phyloP scores from a whole-genome alignment of 495 filamentous ascomycete genomes.

The Darksidea phi region DNA sequence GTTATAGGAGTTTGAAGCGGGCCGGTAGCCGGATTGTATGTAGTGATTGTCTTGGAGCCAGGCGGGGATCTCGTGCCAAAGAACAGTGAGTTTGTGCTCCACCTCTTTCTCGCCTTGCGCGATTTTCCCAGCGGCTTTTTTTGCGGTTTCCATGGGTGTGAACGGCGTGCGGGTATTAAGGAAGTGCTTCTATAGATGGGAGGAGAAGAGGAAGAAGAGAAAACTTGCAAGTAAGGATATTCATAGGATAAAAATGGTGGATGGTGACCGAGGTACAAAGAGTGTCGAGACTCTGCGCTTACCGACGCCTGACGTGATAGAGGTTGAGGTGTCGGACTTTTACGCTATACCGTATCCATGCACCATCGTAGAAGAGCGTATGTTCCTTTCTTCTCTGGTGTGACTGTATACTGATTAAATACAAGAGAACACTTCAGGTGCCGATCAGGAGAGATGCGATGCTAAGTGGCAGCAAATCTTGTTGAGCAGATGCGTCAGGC shows the following conservation, averaged over 20 bases:
- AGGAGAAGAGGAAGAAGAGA: not conserved
- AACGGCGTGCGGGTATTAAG: too few species aligned
- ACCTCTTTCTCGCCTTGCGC: slow-evolving; percentile 30
- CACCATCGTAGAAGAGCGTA: too few species aligned
- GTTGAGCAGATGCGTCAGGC: not conserved
- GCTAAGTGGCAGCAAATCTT: too few species aligned
- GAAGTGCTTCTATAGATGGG: not conserved
- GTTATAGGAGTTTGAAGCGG: slow-evolving; percentile 62
- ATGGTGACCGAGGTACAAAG: too few species aligned
- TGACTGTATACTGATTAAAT: too few species aligned
- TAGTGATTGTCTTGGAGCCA: slow-evolving; percentile 80
- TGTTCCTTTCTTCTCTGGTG: too few species aligned
- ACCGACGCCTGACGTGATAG: too few species aligned
- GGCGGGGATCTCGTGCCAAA: slow-evolving; percentile 63
- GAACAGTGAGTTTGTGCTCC: slow-evolving; percentile 43
- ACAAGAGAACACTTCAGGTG: too few species aligned
- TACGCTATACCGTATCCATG: too few species aligned
- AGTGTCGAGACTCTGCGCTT: too few species aligned
- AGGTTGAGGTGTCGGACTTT: too few species aligned
- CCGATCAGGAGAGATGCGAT: not conserved
- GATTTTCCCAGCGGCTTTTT: slow-evolving; percentile 15
- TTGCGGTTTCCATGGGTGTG: slow-evolving; percentile 33
- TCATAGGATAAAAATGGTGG: too few species aligned
- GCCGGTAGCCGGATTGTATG: slow-evolving; percentile 71
- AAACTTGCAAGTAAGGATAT: not conserved